These are phyloP conservation scores for Neurospora sp. DNA, from an alignment of 495 filamentous ascomycete species.

Conservation along the genomic window DNA sequence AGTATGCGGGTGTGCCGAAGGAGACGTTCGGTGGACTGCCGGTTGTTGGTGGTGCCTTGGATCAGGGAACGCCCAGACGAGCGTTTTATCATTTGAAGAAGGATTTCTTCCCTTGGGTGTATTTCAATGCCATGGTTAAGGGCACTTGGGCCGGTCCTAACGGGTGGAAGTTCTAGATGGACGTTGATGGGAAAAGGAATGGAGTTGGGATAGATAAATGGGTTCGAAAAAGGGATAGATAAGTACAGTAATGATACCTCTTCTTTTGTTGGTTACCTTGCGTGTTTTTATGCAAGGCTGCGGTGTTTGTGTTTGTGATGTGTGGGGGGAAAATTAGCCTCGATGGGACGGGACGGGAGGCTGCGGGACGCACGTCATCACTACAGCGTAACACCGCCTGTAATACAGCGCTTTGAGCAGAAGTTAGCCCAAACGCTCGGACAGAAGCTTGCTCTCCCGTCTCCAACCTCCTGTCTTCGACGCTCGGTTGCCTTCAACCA, in stretches of 20 bases:
- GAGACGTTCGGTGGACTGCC: constrained; percentile 46
- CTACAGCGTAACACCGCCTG: background rate
- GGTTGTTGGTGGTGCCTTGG: constrained; percentile 39
- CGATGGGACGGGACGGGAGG: background rate
- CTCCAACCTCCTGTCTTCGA: background rate
- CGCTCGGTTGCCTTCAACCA: background rate
- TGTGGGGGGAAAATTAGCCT: background rate
- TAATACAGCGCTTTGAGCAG: background rate
- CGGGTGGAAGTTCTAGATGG: constrained; percentile 27
- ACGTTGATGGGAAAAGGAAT: background rate
- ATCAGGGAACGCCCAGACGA: constrained; percentile 45
- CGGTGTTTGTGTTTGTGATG: background rate
- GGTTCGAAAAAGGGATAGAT: background rate
- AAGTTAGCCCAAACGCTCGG: background rate
- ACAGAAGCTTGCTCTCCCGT: background rate
- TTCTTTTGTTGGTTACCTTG: background rate
- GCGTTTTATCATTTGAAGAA: constrained; percentile 60
- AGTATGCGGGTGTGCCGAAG: constrained; percentile 61
- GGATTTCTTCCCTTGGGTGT: constrained; percentile 63
- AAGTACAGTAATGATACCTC: background rate
- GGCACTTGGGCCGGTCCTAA: constrained; percentile 54
- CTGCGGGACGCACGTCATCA: background rate
- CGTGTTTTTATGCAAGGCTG: background rate
- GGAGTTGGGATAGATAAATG: background rate
- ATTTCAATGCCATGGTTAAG: constrained; percentile 48